A percentile compares a stretch with the other conserved stretches of the same genome.
These are phyloP conservation scores for Fusarium beomiforme DNA, from an alignment of 2,329 filamentous ascomycete species.

Conservation along the genomic window DNA sequence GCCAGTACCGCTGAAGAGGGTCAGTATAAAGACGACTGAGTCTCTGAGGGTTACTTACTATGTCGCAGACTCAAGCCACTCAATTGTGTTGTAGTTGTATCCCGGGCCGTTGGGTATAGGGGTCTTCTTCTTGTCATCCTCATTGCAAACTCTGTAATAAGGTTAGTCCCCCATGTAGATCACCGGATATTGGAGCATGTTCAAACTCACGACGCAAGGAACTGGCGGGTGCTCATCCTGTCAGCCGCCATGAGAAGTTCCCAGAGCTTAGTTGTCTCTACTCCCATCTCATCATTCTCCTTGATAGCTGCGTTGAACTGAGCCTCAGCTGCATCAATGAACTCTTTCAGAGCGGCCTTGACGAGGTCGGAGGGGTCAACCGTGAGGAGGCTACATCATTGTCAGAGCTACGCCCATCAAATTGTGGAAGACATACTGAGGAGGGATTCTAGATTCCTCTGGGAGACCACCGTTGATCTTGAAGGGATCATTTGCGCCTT, in stretches of 20 bases:
- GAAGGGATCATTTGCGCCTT: neutral
- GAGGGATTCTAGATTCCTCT: neutral
- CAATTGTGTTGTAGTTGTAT: slow-evolving; percentile 35
- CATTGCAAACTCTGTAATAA: neutral
- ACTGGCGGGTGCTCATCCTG: slow-evolving; percentile 31
- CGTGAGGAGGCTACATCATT: neutral
- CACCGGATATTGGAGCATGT: too few relatives aligned
- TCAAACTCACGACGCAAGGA: slow-evolving; percentile 30
- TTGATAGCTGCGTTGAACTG: neutral
- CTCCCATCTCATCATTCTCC: neutral
- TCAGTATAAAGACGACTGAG: neutral
- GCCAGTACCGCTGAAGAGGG: slow-evolving; percentile 10
- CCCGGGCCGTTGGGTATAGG: neutral
- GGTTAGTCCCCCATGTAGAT: neutral
- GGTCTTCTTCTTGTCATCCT: neutral
- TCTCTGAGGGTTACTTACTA: slow-evolving; percentile 10
- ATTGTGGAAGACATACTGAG: neutral
- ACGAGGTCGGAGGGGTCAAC: slow-evolving; percentile 1
- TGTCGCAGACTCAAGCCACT: slow-evolving; percentile 36
- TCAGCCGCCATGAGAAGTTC: slow-evolving; percentile 22
- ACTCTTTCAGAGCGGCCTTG: neutral
- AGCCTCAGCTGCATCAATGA: neutral
- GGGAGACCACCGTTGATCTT: slow-evolving; percentile 20
- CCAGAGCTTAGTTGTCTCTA: neutral
- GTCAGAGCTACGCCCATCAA: neutral